Base-by-base conservation (phyloP, 176 grass and related monocot genomes). In the Rhynchospora pubera region DNA sequence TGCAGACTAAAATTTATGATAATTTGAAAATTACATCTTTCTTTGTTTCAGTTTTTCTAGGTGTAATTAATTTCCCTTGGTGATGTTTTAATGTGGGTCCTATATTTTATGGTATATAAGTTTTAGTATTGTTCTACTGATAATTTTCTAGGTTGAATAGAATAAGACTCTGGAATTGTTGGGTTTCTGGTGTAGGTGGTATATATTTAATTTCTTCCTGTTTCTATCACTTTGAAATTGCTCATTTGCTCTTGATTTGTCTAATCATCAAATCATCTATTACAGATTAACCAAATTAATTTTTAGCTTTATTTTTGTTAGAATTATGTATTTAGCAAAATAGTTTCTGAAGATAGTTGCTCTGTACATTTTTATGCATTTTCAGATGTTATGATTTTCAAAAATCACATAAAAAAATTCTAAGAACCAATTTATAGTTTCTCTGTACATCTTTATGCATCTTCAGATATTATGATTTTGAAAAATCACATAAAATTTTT, bases 211-310 rank as follows among this genome's bases (percentile, higher is more conserved):
- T 73, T 48, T 21, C n/a, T 5, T 48, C 23, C 5, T 14, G 55
- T 57, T 48, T 50, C 14, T 21, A 50, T 39, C 7, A 73, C 9
- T 73, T 34, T 23, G 44, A 73, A 73, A 73, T 23, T 65, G 23
- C 69, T 50, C 69, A 73, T 48, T 23, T 65, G 47, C 69, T 50
- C 69, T 50, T 73, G 45, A 73, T 73, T 46, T 47, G 47, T 71
- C 8, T 22, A 71, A 47, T 47, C 0, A 47, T 46, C 9, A 64
- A 64, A 43, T 68, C 65, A n/a, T 2, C 16, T 43, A 15, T 68
- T 6, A 68, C 18, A 16, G 0, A 19, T 19, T 58, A 58, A 58
- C 56, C 4, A 58, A 58, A 58, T 19, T 58, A 18, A 1, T 58
- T 57, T 58, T 58, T 18, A 58, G 5, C n/a, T 58, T 58, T 58